Base-by-base conservation (phyloP, 1,284 basidiomycete species). In the Athelia psychrophila region DNA sequence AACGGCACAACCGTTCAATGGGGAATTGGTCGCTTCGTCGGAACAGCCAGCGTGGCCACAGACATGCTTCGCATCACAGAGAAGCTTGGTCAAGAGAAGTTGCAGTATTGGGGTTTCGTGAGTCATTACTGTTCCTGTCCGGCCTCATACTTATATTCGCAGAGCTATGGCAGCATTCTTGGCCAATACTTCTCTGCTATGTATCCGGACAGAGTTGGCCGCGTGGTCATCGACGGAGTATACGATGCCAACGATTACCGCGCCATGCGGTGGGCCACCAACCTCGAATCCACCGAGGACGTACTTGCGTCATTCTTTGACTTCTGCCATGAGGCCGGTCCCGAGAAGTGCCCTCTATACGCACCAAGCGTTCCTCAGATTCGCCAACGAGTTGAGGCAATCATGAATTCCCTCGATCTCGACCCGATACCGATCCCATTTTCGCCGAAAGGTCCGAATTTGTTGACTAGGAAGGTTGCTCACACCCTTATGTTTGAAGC, bases 61-160 rank as follows among this genome's bases (percentile, higher is more conserved):
- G 65, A 67, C 51, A 64, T 67, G 64, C 48, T 67, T 45, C 53
- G 53, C 30, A 67, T 67, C 49, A 54, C 52, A 15, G 51, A 54
- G 36, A 63, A 64, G 5, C 56, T 56, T 44, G 64, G 65, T 19
- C 45, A 48, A 24, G 58, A 64, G 13, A 61, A 60, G 44, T 47
- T 67, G 12, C 56, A 58, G 36, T 67, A 64, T 47, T 65, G 64
- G 64, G 65, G 64, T 3, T 64, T 64, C 54, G 60, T 62, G 25
- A 48, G 59, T 53, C 15, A 46, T n/a, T 9, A 27, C 8, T 46
- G 24, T 46, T 46, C 24, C 42, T 6, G 24, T 49, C 18, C 15
- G 19, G 38, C 15, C n/a, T 30, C 19, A 49, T 23, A 45, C n/a
- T 32, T 23, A 19, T 25, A 23, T 30, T 19, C 30, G 19, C 8